Percentiles rank a stretch among this genome's conserved stretches.
phyloP scores from a whole-genome alignment of 371 early-diverging fungal species.

The Lichtheimia corymbifera region DNA sequence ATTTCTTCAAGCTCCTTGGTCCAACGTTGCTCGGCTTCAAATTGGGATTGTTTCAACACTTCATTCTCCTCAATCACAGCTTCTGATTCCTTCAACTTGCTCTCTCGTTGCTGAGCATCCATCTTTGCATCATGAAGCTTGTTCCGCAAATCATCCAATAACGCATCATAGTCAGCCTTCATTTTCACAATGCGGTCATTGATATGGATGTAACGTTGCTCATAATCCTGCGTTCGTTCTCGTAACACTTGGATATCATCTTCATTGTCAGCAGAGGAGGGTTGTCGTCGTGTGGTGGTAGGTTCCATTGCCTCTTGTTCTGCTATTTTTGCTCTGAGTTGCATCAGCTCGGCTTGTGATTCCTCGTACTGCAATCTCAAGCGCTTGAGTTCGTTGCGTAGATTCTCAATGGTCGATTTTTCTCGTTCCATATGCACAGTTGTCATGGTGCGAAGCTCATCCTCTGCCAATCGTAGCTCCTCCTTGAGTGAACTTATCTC shows the following conservation, averaged over 20 bases:
- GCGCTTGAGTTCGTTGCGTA: not conserved
- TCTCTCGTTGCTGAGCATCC: not conserved
- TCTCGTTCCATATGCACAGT: not conserved
- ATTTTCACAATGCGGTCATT: not conserved
- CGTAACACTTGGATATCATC: not conserved
- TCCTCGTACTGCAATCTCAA: not conserved
- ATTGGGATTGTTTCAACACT: not conserved
- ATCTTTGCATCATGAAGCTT: slow-evolving; percentile 13
- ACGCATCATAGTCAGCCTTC: not conserved
- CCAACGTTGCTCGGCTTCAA: slow-evolving; percentile 9
- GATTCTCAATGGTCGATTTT: not conserved
- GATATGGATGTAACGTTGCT: not conserved
- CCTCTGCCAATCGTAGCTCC: not conserved
- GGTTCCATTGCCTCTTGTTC: not conserved
- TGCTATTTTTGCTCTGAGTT: not conserved
- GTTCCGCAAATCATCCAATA: slow-evolving; percentile 12
- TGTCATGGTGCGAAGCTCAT: not conserved
- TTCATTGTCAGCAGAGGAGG: not conserved
- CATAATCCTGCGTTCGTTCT: not conserved
- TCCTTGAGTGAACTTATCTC: not conserved
- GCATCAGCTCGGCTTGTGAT: not conserved
- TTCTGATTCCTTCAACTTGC: not conserved
- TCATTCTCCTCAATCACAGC: not conserved
- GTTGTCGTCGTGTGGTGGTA: too few species aligned
- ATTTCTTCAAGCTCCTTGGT: not conserved